Base-by-base conservation (phyloP, 306 rosid genomes). In the Dicorynia guianensis region DNA sequence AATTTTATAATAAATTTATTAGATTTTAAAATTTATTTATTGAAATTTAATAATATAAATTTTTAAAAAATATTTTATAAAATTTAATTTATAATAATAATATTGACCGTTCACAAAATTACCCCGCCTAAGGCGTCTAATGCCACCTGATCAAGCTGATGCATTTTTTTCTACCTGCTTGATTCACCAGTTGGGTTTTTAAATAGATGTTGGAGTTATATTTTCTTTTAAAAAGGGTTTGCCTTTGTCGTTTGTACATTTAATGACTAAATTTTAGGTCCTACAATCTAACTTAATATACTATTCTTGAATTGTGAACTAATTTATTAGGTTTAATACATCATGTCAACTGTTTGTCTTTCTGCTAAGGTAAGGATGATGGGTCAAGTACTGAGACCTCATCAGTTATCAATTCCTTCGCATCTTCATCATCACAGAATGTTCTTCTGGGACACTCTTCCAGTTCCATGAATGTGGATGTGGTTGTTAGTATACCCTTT, bases 401-500 rank as follows among this genome's bases (percentile, higher is more conserved):
- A n/a, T 80, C 87, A 65, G 54, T 65, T 75, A 70, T 53, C 49
- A 64, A 60, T 30, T 63, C 63, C 3, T 81, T 81, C 72, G 66
- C 85, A 47, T 87, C 87, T 53, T 63, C 82, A 11, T 72, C 87
- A 67, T 35, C 78, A 8, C 79, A 83, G 69, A 82, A 75, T 82
- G 82, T 71, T 68, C 69, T 81, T 69, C 54, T 74, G 54, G 77
- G 78, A 13, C 88, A 75, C 12, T 65, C 86, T 54, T 47, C 72
- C 69, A 78, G 34, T 77, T 67, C 81, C 5, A 87, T 85, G 89
- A 96, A 88, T 56, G 84, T 86, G 72, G 88, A 87, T 81, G 77
- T 86, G 78, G 60, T 82, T 47, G 82, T 82, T 5, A 83, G 81
- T n/a, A 70, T 89, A 71, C 96, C 99, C 25, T 95, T 86, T 79